Evolutionary conservation across 805 yeast species (phyloP).

Genomic region (Metschnikowia matae): DNA sequence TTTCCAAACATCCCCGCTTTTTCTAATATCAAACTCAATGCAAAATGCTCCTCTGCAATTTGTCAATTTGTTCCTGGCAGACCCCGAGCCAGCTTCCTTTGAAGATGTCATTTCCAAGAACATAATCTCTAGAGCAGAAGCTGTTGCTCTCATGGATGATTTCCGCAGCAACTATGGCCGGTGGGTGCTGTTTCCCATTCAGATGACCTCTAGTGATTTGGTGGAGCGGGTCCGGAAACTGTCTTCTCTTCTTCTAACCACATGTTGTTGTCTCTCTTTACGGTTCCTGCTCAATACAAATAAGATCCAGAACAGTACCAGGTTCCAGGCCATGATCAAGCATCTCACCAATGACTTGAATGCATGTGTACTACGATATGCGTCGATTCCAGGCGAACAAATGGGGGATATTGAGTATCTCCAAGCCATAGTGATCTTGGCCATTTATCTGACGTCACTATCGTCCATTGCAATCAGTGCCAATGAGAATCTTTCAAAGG

Average conservation of each 20-base stretch:
- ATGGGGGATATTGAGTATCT: conserved; percentile 49
- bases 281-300: conserved; percentile 41
- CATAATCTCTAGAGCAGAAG: conserved; percentile 46
- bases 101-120: conserved; percentile 49
- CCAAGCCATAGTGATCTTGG: conserved; percentile 62
- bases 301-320: conserved; percentile 22
- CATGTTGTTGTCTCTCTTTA: conserved; percentile 60
- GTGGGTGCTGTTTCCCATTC: conserved; percentile 71
- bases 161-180: conserved; percentile 68
- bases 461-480: conserved; percentile 36
- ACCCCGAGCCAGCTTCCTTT: conserved; percentile 9
- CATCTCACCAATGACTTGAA: conserved; percentile 50
- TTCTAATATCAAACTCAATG: conserved; percentile 33
- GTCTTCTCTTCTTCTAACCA: conserved; percentile 62
- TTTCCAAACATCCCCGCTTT: conserved; percentile 42
- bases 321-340: conserved; percentile 39
- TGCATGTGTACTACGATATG: conserved; percentile 33
- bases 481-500: background rate
- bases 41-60: conserved; percentile 34
- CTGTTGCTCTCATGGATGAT: conserved; percentile 46
- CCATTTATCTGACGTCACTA: conserved; percentile 62
- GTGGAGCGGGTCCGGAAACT: conserved; percentile 45
- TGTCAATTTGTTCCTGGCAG: conserved; percentile 22
- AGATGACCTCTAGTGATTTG: conserved; percentile 44
- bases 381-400: conserved; percentile 20